Evolutionary conservation across 805 yeast genomes (phyloP), one percentile per base, ranked within the genome.

Genomic region (Candida hispaniensis): DNA sequence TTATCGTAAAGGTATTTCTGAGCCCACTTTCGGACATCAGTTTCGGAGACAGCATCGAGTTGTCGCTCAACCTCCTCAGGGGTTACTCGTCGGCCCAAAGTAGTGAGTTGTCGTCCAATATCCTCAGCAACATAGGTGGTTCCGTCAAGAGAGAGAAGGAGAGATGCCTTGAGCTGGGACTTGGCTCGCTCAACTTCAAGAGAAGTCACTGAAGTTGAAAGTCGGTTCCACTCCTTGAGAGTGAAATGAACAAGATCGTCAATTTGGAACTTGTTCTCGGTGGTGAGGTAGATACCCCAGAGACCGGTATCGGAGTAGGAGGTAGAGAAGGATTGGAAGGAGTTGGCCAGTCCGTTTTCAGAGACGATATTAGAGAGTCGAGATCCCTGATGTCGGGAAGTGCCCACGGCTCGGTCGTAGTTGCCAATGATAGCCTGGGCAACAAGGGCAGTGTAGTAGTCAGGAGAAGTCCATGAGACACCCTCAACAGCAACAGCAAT

Each of bases 401-500:
- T 65, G 20, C 94, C 94, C 41, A 79, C 61, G 5, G 94, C 76
- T 52, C 98, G 74, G 58, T 91, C 97, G 97, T 97, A 91, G 50
- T 85, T 81, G 22, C 98, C 98, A 27, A 91, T 78, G 40, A 91
- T 79, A 7, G 97, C 95, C 62, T 91, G 96, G 5, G 96, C 93
- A 1, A 88, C 94, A 23, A 93, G 68, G 0, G 94, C 95, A 12
- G 93, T 79, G 64, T 85, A 86, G 61, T 86, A 91, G 56, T 91
- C 96, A 7, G 93, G 83, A 2, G 91, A 82, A 21, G 80, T 78
- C 99, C 99, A 91, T 22, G 94, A 78, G 14, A 86, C 95, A 48
- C 99, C 97, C 64, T 91, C 97, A n/a, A 91, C 77, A 8, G 95
- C 91, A 35, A 91, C 61, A 4, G 95, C 98, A 38, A 86, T 72